Evolutionary conservation across 1,284 basidiomycete species (phyloP), one percentile per base, ranked within the genome.

Genomic region (Flammula alnicola): DNA sequence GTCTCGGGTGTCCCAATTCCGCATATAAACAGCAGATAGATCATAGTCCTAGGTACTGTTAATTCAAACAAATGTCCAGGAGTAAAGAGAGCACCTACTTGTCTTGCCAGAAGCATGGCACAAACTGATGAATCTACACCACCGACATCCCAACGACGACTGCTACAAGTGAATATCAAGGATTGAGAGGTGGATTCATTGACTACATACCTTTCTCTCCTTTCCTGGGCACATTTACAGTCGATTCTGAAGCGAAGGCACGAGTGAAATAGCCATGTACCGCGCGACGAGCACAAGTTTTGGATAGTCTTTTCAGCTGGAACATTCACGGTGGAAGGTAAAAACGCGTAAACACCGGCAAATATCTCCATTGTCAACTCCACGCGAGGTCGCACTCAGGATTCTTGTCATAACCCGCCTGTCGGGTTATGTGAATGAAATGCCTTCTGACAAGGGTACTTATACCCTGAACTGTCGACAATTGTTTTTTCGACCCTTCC

Each of bases 71-170:
- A n/a, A n/a, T n/a, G n/a, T n/a, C n/a, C n/a, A n/a, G n/a, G n/a
- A n/a, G n/a, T n/a, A n/a, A n/a, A n/a, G n/a, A 41, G 3, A 44
- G 3, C 66, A 52, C 57, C 32, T 14, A 88, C 89, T 65, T 87
- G 67, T 39, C 87, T 78, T 12, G 84, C 74, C n/a, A 96, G 71
- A 16, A 96, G 68, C 45, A 78, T 77, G 6, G 93, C 90, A 1
- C 88, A 78, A 5, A 95, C 91, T 3, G 91, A 93, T 1, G 95
- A 97, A 68, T 98, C 95, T 3, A 98, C 95, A 0, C 96, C 96
- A 29, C 96, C 0, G 93, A 97, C 89, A 98, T 94, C 23, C 91
- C 94, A 2, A 97, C 82, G 0, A 92, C 82, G 38, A 98, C 93
- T 93, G 60, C 14, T 39, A 37, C 29, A 33, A 30, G 41, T 10